Conservation (phyloP, 164 flowering plant species). For the Sedum album region DNA sequence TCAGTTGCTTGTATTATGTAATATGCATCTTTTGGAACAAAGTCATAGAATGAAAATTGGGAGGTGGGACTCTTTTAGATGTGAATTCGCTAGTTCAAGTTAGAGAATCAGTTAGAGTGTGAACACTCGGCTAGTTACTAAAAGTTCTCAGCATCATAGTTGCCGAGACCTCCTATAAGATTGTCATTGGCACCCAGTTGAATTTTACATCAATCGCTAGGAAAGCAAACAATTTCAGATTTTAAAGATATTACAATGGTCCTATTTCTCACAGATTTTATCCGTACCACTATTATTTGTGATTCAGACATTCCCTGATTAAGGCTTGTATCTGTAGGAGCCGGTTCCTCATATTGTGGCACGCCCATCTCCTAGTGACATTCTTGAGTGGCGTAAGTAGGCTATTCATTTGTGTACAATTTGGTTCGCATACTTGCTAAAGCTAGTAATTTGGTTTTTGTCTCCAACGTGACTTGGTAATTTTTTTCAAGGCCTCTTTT, state of each 20-base stretch:
- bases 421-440: background rate
- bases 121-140: too few relatives aligned
- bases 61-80: background rate
- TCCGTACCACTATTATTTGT: background rate
- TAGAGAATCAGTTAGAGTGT: background rate
- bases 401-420: background rate
- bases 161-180: background rate
- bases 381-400: conserved; percentile 97
- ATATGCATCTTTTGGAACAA: background rate
- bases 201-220: too few relatives aligned
- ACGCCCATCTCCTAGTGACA: conserved; percentile 84
- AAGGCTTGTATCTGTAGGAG: conserved; percentile 38
- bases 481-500: background rate
- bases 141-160: too few relatives aligned
- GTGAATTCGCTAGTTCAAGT: background rate
- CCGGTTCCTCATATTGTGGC: conserved; percentile 90
- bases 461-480: background rate
- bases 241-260: background rate
- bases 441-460: background rate
- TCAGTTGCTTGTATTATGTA: background rate
- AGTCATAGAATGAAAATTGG: background rate
- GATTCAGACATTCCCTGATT: background rate
- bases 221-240: too few relatives aligned
- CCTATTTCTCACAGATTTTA: background rate
- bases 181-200: too few relatives aligned